Conservation (phyloP, 1,139 yeast species). For the Protomyces inundatus region DNA sequence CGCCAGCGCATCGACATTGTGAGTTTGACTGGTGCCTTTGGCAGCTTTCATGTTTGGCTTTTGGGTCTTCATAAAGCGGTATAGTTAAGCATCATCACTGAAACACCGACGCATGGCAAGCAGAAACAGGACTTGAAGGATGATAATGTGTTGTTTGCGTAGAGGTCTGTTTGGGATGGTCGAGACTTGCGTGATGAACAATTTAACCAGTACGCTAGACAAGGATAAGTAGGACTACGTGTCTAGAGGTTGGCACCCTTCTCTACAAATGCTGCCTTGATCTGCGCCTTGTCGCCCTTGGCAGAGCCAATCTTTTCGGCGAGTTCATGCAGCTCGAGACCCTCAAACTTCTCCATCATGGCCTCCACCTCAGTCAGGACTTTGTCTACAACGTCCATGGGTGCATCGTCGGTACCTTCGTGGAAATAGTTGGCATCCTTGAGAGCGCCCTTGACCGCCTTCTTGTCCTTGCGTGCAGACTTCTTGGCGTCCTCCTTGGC, state of each 20-base stretch:
- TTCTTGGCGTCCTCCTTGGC: slow-evolving; percentile 89
- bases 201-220: background rate
- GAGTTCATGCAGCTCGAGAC: slow-evolving; percentile 44
- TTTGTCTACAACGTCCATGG: slow-evolving; percentile 52
- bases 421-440: slow-evolving; percentile 76
- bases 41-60: too few relatives aligned
- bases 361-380: slow-evolving; percentile 62
- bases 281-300: slow-evolving; percentile 45
- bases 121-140: too few relatives aligned
- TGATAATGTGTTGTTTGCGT: too few relatives aligned
- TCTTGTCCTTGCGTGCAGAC: slow-evolving; percentile 97
- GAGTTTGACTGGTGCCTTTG: too few relatives aligned
- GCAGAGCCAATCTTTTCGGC: slow-evolving; percentile 45
- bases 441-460: slow-evolving; percentile 74
- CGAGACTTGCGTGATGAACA: too few relatives aligned
- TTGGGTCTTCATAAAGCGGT: too few relatives aligned
- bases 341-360: slow-evolving; percentile 74
- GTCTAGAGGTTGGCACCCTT: slow-evolving; percentile 8
- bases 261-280: slow-evolving; percentile 19
- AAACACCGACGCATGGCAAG: too few relatives aligned
- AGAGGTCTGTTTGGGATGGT: too few relatives aligned
- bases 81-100: too few relatives aligned
- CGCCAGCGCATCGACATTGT: too few relatives aligned
- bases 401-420: slow-evolving; percentile 59
- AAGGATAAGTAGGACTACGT: background rate